Evolutionary conservation across 2,329 filamentous ascomycete species (phyloP), one percentile per base, ranked within the genome.

Genomic region (Fusarium hainanense): DNA sequence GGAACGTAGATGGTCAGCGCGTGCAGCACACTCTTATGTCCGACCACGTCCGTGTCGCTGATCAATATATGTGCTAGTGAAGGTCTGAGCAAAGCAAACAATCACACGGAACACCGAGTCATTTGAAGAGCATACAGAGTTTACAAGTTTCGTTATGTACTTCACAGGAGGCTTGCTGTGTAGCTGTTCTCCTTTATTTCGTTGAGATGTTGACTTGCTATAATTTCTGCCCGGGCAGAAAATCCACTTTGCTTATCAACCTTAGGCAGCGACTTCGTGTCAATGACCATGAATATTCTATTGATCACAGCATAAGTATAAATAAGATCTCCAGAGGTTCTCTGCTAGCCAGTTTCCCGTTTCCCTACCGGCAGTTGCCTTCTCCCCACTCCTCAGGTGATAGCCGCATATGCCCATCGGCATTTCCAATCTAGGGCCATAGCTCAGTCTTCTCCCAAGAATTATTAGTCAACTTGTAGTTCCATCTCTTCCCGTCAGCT

Each of bases 401-500:
- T 25, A 6, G 30, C 6, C 21, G 18, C 23, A 13, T 34, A 16
- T 23, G 23, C 23, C 49, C 18, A 51, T 28, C 18, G 23, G 34
- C 14, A 41, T 16, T 41, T 51, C 47, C 9, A 28, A 25, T 40
- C 23, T 43, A 89, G n/a, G 87, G 87, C 92, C 92, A 94, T 37
- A 92, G 79, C 79, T 94, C 91, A 14, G 87, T 84, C 75, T 85
- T 85, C 70, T 87, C 87, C 93, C 93, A 97, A 47, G 84, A 79
- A 27, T 77, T 11, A 4, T 79, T 81, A 8, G 86, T 83, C 71
- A 89, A 87, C 27, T 85, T 89, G 80, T 94, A 95, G 63, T 87
- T 82, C 84, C 89, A 92, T 74, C 94, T 84, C 68, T 85, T 83
- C 14, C 85, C 84, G 65, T 87, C 87, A 48, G 85, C 85, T 1